These are phyloP conservation scores for Pestalotiopsis sp. DNA, from an alignment of 2,329 filamentous ascomycete genomes.

Conservation along the genomic window DNA sequence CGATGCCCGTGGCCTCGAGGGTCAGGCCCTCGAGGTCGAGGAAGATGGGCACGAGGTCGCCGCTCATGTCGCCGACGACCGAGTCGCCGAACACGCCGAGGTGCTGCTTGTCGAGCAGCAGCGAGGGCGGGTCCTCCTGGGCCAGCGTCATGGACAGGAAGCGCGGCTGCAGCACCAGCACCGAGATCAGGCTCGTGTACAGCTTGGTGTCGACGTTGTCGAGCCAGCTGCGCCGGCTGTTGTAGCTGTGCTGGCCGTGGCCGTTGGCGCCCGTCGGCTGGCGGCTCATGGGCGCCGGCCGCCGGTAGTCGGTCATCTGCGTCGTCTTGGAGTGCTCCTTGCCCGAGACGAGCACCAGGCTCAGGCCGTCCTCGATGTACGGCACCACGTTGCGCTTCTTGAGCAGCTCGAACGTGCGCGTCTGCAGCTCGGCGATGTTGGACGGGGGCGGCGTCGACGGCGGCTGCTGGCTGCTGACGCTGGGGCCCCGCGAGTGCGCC, in stretches of 20 bases:
- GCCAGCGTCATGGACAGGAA: conserved; percentile 78
- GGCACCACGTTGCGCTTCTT: conserved; percentile 76
- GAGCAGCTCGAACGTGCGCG: conserved; percentile 82
- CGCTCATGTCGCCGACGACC: conserved; percentile 74
- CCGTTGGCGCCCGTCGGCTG: conserved; percentile 33
- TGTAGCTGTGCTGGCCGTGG: not conserved
- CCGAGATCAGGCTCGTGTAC: conserved; percentile 64
- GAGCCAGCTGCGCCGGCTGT: conserved; percentile 49
- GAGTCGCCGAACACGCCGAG: conserved; percentile 70
- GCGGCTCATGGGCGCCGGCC: conserved; percentile 33
- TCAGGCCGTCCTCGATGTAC: conserved; percentile 67
- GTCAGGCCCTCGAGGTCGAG: conserved; percentile 81
- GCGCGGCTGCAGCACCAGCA: conserved; percentile 61
- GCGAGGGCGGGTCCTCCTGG: conserved; percentile 72
- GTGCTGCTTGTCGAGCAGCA: conserved; percentile 72
- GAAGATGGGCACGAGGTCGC: conserved; percentile 81
- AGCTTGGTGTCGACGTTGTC: conserved; percentile 65
- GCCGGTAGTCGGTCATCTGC: conserved; percentile 40
- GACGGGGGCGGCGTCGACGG: conserved; percentile 77
- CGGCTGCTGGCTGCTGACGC: conserved; percentile 42
- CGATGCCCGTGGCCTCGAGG: conserved; percentile 88
- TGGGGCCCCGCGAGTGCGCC: conserved; percentile 39
- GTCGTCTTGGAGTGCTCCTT: conserved; percentile 41
- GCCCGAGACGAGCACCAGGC: conserved; percentile 82
- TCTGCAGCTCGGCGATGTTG: conserved; percentile 77